phyloP scores from a whole-genome alignment of 441 rosid species.

The Omphalea diandra region DNA sequence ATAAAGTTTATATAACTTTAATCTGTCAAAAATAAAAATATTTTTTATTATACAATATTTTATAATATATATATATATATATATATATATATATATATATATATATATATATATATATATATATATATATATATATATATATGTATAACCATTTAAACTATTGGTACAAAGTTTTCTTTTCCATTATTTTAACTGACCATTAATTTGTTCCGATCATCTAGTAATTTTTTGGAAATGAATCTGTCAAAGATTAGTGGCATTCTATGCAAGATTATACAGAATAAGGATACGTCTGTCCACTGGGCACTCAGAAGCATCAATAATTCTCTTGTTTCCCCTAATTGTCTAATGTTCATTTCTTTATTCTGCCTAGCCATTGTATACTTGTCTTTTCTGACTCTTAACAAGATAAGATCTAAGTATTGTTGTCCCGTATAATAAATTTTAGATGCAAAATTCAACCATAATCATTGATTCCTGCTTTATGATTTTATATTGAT shows the following conservation, averaged over 20 bases:
- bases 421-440: not conserved
- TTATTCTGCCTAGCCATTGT: not conserved
- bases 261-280: not conserved
- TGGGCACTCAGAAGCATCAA: not conserved
- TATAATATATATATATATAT: no score
- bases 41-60: no score
- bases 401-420: constrained; percentile 5
- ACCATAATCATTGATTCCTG: not conserved
- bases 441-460: not conserved
- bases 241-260: not conserved
- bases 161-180: no score
- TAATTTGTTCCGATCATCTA: not conserved
- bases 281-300: not conserved
- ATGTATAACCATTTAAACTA: no score
- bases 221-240: not conserved
- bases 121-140: no score
- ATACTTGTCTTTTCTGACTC: not conserved
- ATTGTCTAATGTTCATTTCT: not conserved
- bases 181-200: no score
- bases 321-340: not conserved
- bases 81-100: no score
- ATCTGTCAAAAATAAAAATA: no score
- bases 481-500: not conserved
- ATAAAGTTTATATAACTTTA: no score
- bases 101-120: no score